Conservation (phyloP, 371 early-diverging fungal genomes). For the Mucor lusitanicus region DNA sequence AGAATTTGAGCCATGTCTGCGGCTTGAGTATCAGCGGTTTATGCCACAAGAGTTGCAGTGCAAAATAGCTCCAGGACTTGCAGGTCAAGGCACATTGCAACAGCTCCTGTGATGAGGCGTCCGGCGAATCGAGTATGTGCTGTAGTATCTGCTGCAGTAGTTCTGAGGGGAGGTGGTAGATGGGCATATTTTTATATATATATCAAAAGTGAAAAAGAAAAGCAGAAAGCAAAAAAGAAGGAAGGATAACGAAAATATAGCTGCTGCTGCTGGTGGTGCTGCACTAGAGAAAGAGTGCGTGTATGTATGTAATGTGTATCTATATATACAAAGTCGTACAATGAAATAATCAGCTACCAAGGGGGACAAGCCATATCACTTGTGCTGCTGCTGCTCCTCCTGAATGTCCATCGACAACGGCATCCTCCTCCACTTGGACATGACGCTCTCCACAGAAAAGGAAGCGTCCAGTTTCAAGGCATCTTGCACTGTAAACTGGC, state of each 20-base stretch:
- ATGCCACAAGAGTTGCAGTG: conserved; percentile 54
- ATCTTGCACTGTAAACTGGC: conserved; percentile 20
- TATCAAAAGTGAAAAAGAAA: conserved; percentile 5
- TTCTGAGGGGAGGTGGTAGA: conserved; percentile 39
- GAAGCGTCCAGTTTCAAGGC: conserved; percentile 15
- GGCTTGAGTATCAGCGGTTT: conserved; percentile 44
- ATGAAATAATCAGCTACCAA: background rate
- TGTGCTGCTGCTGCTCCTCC: background rate
- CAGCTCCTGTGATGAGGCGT: conserved; percentile 35
- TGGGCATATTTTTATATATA: background rate
- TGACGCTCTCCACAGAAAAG: background rate
- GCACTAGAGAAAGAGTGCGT: background rate
- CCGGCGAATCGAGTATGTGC: conserved; percentile 35
- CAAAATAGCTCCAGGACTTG: conserved; percentile 49
- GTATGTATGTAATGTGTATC: background rate
- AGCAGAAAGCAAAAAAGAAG: conserved; percentile 4
- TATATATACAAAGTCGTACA: too few species aligned
- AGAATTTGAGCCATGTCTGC: conserved; percentile 30
- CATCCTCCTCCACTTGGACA: background rate
- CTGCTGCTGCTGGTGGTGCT: background rate
- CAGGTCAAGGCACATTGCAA: conserved; percentile 46
- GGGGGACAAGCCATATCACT: background rate
- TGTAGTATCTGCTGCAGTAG: conserved; percentile 51
- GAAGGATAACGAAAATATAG: background rate
- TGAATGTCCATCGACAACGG: background rate